phyloP scores from a whole-genome alignment of 768 basidiomycete genomes.

The Lanmaoa rubissima region DNA sequence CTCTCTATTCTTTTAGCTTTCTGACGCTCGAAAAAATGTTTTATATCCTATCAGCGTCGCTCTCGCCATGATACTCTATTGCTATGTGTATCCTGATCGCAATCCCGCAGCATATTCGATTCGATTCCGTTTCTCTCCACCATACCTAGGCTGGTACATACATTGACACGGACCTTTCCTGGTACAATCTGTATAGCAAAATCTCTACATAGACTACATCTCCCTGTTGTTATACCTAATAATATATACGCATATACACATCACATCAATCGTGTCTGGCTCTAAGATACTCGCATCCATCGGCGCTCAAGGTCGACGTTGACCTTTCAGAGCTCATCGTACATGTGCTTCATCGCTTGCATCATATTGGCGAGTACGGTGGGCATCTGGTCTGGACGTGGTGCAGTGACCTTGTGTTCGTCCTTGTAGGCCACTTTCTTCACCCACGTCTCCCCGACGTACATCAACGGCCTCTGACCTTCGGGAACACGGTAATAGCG shows the following conservation, averaged over 20 bases:
- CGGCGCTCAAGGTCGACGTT: no score
- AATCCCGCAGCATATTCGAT: background rate
- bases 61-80: background rate
- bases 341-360: background rate
- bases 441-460: slow-evolving; percentile 5
- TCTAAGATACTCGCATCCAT: no score
- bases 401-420: background rate
- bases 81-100: slow-evolving; percentile 1
- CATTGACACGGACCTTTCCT: slow-evolving; percentile 2
- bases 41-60: background rate
- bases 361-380: background rate
- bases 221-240: slow-evolving; percentile 11
- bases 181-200: slow-evolving; percentile 11
- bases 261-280: background rate
- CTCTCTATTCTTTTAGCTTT: slow-evolving; percentile 6
- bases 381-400: background rate
- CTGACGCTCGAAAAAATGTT: background rate
- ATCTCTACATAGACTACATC: slow-evolving; percentile 1
- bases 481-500: background rate
- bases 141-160: background rate
- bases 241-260: background rate
- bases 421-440: background rate
- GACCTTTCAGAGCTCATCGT: background rate
- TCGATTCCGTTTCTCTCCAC: background rate
- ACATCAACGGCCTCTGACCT: background rate